Conservation (phyloP, 495 filamentous ascomycete genomes). For the Aspergillus leporis region DNA sequence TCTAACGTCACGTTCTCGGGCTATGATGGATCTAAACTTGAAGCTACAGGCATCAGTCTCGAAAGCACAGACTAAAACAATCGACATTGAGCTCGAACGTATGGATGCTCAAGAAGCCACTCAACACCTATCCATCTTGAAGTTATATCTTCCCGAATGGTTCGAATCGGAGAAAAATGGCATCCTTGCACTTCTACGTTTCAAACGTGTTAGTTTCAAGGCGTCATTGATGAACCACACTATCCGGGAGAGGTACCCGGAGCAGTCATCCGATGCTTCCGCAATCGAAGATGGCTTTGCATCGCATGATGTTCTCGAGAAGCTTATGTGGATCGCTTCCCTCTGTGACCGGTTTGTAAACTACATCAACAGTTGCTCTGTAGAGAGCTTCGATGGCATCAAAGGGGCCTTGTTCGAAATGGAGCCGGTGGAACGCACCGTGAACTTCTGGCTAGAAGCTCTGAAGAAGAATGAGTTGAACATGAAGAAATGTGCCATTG, state of each 20-base stretch:
- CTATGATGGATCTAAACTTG: slow-evolving; percentile 95
- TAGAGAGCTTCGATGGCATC: slow-evolving; percentile 73
- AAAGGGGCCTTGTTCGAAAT: slow-evolving; percentile 82
- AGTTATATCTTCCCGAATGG: slow-evolving; percentile 85
- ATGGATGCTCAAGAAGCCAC: slow-evolving; percentile 87
- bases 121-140: slow-evolving; percentile 84
- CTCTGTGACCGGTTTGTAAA: slow-evolving; percentile 84
- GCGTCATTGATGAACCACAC: slow-evolving; percentile 75
- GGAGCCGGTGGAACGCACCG: slow-evolving; percentile 85
- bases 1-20: slow-evolving; percentile 76
- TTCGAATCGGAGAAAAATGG: slow-evolving; percentile 80
- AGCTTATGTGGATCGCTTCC: slow-evolving; percentile 77
- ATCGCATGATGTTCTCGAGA: slow-evolving; percentile 78
- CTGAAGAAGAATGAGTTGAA: slow-evolving; percentile 85
- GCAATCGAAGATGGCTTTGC: slow-evolving; percentile 73
- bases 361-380: slow-evolving; percentile 69
- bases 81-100: slow-evolving; percentile 83
- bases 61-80: slow-evolving; percentile 89
- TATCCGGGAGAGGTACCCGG: slow-evolving; percentile 71
- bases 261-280: slow-evolving; percentile 52
- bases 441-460: slow-evolving; percentile 86
- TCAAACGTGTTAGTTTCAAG: slow-evolving; percentile 89
- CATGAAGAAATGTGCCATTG: slow-evolving; percentile 73
- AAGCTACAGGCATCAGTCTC: slow-evolving; percentile 85
- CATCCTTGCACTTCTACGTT: slow-evolving; percentile 78